Evolutionary conservation across 805 yeast species (phyloP).

Genomic region (Candida caryicola): DNA sequence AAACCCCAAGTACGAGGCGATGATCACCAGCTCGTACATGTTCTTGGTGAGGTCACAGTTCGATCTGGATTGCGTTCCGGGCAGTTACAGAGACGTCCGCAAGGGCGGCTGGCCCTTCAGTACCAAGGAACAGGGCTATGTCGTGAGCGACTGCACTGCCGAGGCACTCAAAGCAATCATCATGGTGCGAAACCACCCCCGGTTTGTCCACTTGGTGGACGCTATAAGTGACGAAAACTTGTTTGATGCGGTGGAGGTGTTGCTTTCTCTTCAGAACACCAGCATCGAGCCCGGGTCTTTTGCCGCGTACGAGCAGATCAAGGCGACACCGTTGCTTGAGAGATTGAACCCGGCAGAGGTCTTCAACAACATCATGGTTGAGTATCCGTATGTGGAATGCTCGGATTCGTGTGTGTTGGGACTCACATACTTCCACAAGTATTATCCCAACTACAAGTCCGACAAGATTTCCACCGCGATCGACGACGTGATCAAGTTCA

Average conservation of each 20-base stretch:
- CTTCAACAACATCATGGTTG: constrained; percentile 97
- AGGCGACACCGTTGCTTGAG: constrained; percentile 77
- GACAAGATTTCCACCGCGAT: constrained; percentile 70
- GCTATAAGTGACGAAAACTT: constrained; percentile 56
- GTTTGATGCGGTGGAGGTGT: constrained; percentile 69
- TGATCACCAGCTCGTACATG: constrained; percentile 62
- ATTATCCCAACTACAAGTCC: constrained; percentile 60
- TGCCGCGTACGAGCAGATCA: constrained; percentile 84
- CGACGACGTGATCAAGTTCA: constrained; percentile 68
- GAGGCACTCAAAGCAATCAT: constrained; percentile 91
- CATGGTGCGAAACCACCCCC: constrained; percentile 75
- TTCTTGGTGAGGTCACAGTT: constrained; percentile 84
- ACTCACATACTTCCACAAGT: constrained; percentile 67
- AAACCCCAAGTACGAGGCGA: constrained; percentile 58
- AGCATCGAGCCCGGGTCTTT: constrained; percentile 85
- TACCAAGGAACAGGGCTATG: constrained; percentile 92
- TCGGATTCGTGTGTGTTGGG: constrained; percentile 95
- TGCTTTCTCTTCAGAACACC: constrained; percentile 72
- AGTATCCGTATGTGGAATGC: constrained; percentile 97
- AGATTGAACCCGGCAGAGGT: constrained; percentile 93
- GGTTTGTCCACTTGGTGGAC: constrained; percentile 45
- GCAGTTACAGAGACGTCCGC: constrained; percentile 78
- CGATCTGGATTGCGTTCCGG: constrained; percentile 70
- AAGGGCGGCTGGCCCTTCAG: constrained; percentile 96
- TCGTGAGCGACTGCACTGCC: constrained; percentile 96